A percentile compares a stretch with the other conserved stretches of the same genome.
Conservation (phyloP, 257 asterid species). For the Solanum clarkiae region DNA sequence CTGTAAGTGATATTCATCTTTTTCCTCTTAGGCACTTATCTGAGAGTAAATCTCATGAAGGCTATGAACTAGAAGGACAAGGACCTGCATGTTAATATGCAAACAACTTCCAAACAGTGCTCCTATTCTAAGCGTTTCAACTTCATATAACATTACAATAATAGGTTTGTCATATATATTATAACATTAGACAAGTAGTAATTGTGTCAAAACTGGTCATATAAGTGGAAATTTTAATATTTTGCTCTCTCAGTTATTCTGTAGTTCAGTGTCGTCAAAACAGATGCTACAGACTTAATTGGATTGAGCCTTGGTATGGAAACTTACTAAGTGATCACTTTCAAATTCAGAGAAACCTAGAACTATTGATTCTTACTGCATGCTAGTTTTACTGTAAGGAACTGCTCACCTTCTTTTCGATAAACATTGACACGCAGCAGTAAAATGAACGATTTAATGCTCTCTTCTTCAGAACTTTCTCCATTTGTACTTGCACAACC, state of each 20-base stretch:
- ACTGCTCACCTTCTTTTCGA: background rate
- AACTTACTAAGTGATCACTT: no score
- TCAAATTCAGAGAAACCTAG: no score
- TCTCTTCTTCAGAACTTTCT: background rate
- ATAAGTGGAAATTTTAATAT: no score
- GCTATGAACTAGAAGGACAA: background rate
- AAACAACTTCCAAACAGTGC: background rate
- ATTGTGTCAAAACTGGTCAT: no score
- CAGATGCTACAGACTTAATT: background rate
- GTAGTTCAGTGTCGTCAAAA: background rate
- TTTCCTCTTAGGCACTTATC: background rate
- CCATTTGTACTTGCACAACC: background rate
- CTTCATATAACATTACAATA: background rate
- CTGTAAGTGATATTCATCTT: constrained; percentile 38
- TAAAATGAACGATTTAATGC: background rate
- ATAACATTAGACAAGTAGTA: background rate
- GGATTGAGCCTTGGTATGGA: no score
- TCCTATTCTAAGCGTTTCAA: background rate
- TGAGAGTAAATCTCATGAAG: background rate
- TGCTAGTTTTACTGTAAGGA: background rate
- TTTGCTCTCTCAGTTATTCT: background rate
- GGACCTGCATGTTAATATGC: background rate
- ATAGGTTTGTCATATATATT: background rate
- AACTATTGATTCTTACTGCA: background rate
- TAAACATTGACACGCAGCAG: background rate